Evolutionary conservation across 2,329 filamentous ascomycete species (phyloP).

Genomic region (Beauveria rudraprayagi): DNA sequence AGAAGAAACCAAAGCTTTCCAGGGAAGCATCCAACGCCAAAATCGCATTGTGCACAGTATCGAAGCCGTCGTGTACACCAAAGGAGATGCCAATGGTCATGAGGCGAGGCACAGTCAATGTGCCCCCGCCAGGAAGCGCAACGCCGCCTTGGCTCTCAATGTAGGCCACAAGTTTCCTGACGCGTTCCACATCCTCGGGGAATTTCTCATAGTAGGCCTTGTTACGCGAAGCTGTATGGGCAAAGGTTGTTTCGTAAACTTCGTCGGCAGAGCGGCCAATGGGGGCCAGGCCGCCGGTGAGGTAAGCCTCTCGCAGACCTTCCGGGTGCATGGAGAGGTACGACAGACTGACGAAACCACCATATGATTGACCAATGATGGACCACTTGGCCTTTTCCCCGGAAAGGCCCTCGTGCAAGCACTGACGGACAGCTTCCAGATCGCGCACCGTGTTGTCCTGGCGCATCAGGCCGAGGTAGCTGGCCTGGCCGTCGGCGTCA

Average conservation of each 20-base stretch:
- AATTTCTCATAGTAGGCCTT: constrained; percentile 75
- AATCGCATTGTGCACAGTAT: constrained; percentile 66
- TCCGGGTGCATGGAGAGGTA: constrained; percentile 78
- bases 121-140: constrained; percentile 62
- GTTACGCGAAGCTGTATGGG: constrained; percentile 64
- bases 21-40: constrained; percentile 65
- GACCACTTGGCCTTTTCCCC: constrained; percentile 70
- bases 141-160: constrained; percentile 51
- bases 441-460: constrained; percentile 88
- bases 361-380: constrained; percentile 84
- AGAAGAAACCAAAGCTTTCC: constrained; percentile 66
- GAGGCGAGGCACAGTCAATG: constrained; percentile 65
- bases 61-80: constrained; percentile 70
- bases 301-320: constrained; percentile 72
- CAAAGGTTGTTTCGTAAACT: constrained; percentile 66
- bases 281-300: constrained; percentile 77
- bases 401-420: constrained; percentile 62
- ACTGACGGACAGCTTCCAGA: constrained; percentile 74
- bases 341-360: constrained; percentile 75
- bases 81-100: constrained; percentile 71
- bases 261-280: constrained; percentile 63
- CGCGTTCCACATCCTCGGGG: constrained; percentile 64
- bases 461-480: constrained; percentile 76
- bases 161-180: constrained; percentile 58
- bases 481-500: constrained; percentile 61